These are phyloP conservation scores for Wickerhamomyces kurtzmanii DNA, from an alignment of 805 yeast species.

Conservation along the genomic window DNA sequence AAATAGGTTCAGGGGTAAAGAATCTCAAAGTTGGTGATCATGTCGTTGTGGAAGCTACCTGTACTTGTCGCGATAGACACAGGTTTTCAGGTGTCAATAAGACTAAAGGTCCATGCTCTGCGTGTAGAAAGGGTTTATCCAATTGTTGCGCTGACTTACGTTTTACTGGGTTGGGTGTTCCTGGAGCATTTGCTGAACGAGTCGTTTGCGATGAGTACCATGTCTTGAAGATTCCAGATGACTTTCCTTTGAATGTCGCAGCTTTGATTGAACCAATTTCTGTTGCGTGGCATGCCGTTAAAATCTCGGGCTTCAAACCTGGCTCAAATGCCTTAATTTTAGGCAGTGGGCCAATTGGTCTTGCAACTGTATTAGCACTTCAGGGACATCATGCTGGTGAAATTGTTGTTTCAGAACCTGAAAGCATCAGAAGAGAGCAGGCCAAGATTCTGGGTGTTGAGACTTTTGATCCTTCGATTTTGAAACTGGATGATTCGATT, in stretches of 20 bases:
- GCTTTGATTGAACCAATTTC: slow-evolving; percentile 50
- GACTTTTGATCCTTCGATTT: slow-evolving; percentile 31
- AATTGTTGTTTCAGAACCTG: slow-evolving; percentile 55
- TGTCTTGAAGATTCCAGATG: slow-evolving; percentile 27
- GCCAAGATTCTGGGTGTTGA: slow-evolving; percentile 39
- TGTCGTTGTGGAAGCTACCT: slow-evolving; percentile 44
- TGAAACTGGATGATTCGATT: slow-evolving; percentile 20
- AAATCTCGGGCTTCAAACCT: slow-evolving; percentile 28
- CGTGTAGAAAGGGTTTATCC: slow-evolving; percentile 31
- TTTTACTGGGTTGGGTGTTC: slow-evolving; percentile 39
- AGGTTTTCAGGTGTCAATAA: slow-evolving; percentile 16
- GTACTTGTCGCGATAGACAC: slow-evolving; percentile 29
- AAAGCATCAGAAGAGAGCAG: slow-evolving; percentile 48
- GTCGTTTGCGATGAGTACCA: slow-evolving; percentile 28
- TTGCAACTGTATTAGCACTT: slow-evolving; percentile 44
- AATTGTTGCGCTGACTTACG: slow-evolving; percentile 35
- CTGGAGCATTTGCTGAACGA: slow-evolving; percentile 37
- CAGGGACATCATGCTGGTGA: slow-evolving; percentile 37
- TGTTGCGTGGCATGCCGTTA: slow-evolving; percentile 51
- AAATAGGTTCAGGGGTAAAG: slow-evolving; percentile 36
- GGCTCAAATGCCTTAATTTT: slow-evolving; percentile 40
- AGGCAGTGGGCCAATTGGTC: slow-evolving; percentile 58
- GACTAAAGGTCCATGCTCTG: slow-evolving; percentile 12
- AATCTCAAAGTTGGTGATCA: slow-evolving; percentile 43
- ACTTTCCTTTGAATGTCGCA: slow-evolving; percentile 39